These are phyloP conservation scores for Phyllosticta citribraziliensis DNA, from an alignment of 2,329 filamentous ascomycete species.

Conservation along the genomic window DNA sequence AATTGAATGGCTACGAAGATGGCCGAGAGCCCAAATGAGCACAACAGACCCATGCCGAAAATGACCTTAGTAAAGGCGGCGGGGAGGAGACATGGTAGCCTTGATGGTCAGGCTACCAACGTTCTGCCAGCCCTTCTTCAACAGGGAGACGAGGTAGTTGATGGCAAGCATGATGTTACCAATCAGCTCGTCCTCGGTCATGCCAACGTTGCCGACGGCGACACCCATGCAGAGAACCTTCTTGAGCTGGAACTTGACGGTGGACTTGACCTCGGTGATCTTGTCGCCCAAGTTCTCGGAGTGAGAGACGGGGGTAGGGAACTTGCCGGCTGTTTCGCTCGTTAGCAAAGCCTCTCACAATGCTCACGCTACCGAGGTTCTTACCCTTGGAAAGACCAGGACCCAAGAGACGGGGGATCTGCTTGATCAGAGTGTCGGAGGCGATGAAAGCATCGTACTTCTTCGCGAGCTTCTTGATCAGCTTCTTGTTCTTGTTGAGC, in stretches of 20 bases:
- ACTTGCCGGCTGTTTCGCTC: conserved; percentile 74
- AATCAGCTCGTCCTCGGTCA: conserved; percentile 91
- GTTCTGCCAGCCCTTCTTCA: conserved; percentile 99
- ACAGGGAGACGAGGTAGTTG: conserved; percentile 98
- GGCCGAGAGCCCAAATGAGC: conserved; percentile 7
- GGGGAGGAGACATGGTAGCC: conserved; percentile 98
- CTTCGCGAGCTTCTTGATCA: conserved; percentile 99
- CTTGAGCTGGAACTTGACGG: conserved; percentile 99
- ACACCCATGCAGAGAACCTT: conserved; percentile 99
- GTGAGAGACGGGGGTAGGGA: conserved; percentile 98
- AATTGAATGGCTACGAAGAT: not conserved
- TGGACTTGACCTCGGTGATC: conserved; percentile 99
- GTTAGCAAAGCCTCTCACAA: conserved; percentile 15
- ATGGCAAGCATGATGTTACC: conserved; percentile 99
- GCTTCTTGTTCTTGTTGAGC: conserved; percentile 99
- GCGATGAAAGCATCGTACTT: conserved; percentile 99
- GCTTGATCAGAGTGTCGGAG: conserved; percentile 97
- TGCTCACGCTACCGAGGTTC: conserved; percentile 17
- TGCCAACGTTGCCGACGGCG: conserved; percentile 95
- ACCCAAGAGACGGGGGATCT: conserved; percentile 98
- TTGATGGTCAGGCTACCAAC: conserved; percentile 99
- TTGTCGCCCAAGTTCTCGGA: conserved; percentile 84
- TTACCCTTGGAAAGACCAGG: conserved; percentile 94
- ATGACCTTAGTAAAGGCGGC: conserved; percentile 79
- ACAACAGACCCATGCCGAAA: not conserved